Percentiles rank a stretch among this genome's conserved stretches.
phyloP scores from a whole-genome alignment of 148 eudicot species.

The Silene conica region DNA sequence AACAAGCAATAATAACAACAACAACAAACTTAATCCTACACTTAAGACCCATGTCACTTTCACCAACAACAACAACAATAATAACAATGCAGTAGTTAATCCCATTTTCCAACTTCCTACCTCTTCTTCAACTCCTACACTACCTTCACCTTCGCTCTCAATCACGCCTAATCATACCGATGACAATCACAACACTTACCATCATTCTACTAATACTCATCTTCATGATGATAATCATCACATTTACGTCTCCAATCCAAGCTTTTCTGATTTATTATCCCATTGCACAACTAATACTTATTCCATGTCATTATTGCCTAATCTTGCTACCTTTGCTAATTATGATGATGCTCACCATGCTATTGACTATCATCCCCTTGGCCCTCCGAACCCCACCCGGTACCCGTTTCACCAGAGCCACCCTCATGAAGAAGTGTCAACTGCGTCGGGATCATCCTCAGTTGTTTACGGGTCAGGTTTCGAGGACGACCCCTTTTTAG shows the following conservation, averaged over 20 bases:
- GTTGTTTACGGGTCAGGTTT: slow-evolving; percentile 17
- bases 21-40: slow-evolving; percentile 17
- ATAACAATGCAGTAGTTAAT: no score
- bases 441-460: slow-evolving; percentile 16
- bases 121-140: slow-evolving; percentile 14
- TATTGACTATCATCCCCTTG: not conserved
- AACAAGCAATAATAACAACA: not conserved
- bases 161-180: not conserved
- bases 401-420: slow-evolving; percentile 13
- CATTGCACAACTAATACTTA: slow-evolving; percentile 20
- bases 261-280: slow-evolving; percentile 20
- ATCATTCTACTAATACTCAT: not conserved
- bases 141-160: not conserved
- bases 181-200: not conserved
- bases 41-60: slow-evolving; percentile 20
- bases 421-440: slow-evolving; percentile 19
- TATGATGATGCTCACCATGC: not conserved
- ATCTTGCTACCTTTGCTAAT: not conserved
- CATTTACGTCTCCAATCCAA: slow-evolving; percentile 15
- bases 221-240: slow-evolving; percentile 1
- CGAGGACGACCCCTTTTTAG: slow-evolving; percentile 27
- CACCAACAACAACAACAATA: slow-evolving; percentile 15
- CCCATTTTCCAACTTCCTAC: slow-evolving; percentile 14
- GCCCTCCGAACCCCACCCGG: not conserved
- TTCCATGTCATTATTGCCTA: slow-evolving; percentile 21